Percentiles rank a stretch among this genome's conserved stretches.
Conservation (phyloP, 805 yeast genomes). For the Lipomyces japonicus region DNA sequence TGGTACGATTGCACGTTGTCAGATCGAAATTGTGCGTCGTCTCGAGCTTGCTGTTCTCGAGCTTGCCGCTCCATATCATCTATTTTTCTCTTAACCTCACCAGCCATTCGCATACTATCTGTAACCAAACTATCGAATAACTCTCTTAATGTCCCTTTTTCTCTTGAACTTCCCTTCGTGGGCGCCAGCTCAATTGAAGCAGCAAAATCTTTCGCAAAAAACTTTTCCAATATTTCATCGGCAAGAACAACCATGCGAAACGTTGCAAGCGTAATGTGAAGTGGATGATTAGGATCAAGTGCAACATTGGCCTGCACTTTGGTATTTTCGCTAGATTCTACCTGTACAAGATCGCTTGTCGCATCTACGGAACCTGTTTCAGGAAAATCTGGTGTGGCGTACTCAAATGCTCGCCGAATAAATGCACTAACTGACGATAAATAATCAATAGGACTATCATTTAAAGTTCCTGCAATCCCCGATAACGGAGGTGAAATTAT, state of each 20-base stretch:
- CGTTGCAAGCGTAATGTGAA: constrained; percentile 72
- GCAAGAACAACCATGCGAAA: constrained; percentile 93
- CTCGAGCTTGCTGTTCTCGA: constrained; percentile 30
- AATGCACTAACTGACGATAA: constrained; percentile 83
- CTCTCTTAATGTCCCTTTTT: constrained; percentile 53
- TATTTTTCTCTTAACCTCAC: constrained; percentile 81
- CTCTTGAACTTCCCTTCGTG: constrained; percentile 13
- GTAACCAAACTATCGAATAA: constrained; percentile 88
- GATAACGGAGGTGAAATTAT: constrained; percentile 7
- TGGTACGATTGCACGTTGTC: constrained; percentile 2
- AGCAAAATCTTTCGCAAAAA: constrained; percentile 53
- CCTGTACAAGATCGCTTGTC: too few species aligned
- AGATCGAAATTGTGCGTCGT: constrained; percentile 29
- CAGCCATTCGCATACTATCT: constrained; percentile 89
- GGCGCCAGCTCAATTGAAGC: constrained; percentile 29
- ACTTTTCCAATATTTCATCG: constrained; percentile 85
- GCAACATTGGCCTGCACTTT: constrained; percentile 67
- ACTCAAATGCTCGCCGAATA: constrained; percentile 82
- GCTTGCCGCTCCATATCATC: constrained; percentile 47
- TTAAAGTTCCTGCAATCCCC: background rate
- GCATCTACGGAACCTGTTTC: too few species aligned
- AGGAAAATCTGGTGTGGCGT: constrained; percentile 53
- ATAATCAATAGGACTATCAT: constrained; percentile 45
- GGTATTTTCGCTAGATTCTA: constrained; percentile 2
- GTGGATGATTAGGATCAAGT: constrained; percentile 73